Evolutionary conservation across 805 yeast genomes (phyloP), one percentile per base, ranked within the genome.

Genomic region (Pichia cephalocereana): DNA sequence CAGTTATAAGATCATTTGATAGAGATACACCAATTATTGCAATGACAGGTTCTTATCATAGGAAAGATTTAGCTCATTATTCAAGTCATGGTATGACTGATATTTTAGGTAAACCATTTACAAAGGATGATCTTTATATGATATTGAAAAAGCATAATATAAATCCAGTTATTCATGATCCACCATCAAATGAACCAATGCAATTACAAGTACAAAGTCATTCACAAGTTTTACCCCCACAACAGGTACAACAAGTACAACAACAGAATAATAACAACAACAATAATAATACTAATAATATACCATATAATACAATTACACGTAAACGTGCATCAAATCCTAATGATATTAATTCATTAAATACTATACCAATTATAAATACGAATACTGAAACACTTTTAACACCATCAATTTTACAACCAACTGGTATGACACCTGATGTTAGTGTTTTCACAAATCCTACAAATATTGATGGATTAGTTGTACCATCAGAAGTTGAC

Each of bases 51-150:
- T 88, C 87, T 61, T 85, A 87, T 48, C 83, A 85, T 55, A 86
- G 83, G 54, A 80, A 83, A 55, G 96, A 88, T 64, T 70, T 88
- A 49, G 84, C 85, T 43, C 83, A 82, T 1, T 88, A 86, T 63
- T 68, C 86, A 51, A 83, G 83, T 56, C 87, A 88, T 59, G 97
- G 96, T 6, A 89, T 89, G 87, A 82, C 86, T 50, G 96, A 88
- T 64, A 87, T 93, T 37, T 70, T 93, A 53, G 95, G 96, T 6
- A 88, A 93, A 61, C 99, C 99, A 1, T 93, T 93, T 63, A 84
- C 95, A 2, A 88, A 86, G 60, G 86, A 82, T 54, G 96, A 87
- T 61, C 70, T 93, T 49, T 86, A 82, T 59, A 72, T 80, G 52
- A 86, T 89, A 59, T 68, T 91, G 46, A 81, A 84, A 53, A 84